Evolutionary conservation across 2,329 filamentous ascomycete genomes (phyloP).

Genomic region (Magnaporthales sp.): DNA sequence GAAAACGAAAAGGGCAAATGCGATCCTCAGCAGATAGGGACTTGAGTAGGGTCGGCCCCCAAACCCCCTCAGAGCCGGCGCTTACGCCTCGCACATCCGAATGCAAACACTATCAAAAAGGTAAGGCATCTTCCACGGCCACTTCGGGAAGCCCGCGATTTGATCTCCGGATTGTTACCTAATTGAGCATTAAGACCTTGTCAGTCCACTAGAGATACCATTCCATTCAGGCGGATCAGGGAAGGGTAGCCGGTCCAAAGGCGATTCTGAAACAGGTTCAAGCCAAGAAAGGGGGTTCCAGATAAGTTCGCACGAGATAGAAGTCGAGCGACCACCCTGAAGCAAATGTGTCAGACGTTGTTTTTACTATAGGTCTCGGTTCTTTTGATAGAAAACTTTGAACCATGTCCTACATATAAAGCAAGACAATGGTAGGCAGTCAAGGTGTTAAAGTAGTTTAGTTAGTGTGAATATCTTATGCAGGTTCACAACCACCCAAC

Average conservation of each 20-base stretch:
- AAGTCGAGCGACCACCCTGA: not conserved
- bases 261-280: not conserved
- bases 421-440: not conserved
- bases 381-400: not conserved
- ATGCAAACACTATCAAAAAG: not conserved
- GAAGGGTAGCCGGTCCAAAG: not conserved
- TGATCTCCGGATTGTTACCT: not conserved
- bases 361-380: not conserved
- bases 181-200: not conserved
- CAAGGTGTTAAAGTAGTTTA: not conserved
- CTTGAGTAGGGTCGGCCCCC: not conserved
- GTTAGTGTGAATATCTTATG: not conserved
- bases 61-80: not conserved
- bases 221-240: not conserved
- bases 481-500: not conserved
- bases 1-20: not conserved
- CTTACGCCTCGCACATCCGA: not conserved
- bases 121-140: not conserved
- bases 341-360: not conserved
- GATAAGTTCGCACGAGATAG: not conserved
- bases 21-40: not conserved
- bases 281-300: not conserved
- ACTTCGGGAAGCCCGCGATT: not conserved
- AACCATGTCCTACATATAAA: not conserved
- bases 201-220: not conserved